These are phyloP conservation scores for Phyllosticta ampelicida DNA, from an alignment of 2,329 filamentous ascomycete genomes.

Conservation along the genomic window DNA sequence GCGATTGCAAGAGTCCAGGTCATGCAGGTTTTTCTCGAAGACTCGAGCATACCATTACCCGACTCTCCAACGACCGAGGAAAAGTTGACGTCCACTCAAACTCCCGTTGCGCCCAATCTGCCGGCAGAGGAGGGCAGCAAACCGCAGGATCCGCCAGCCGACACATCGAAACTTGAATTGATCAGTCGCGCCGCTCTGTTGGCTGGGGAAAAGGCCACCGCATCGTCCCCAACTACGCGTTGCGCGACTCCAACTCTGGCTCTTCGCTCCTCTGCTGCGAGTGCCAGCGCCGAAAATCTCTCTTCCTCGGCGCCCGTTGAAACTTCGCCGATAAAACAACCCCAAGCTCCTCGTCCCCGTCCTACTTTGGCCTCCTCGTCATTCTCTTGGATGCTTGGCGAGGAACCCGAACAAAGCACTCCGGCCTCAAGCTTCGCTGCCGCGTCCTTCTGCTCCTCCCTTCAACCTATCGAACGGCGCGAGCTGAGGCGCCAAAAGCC, in stretches of 20 bases:
- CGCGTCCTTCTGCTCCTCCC: constrained; percentile 9
- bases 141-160: constrained; percentile 15
- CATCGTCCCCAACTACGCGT: constrained; percentile 4
- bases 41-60: constrained; percentile 34
- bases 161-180: background rate
- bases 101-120: background rate
- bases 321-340: constrained; percentile 5
- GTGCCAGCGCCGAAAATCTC: background rate
- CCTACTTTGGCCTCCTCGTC: constrained; percentile 62
- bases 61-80: constrained; percentile 24
- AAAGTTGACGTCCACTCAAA: background rate
- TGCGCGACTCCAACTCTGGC: constrained; percentile 4
- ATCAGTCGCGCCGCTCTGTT: constrained; percentile 12
- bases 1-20: constrained; percentile 42
- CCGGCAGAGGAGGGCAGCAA: background rate
- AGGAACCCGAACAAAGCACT: constrained; percentile 16
- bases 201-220: constrained; percentile 8
- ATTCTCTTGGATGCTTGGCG: constrained; percentile 64
- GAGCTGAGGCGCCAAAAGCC: constrained; percentile 7
- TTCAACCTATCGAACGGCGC: constrained; percentile 5
- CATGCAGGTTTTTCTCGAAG: constrained; percentile 40
- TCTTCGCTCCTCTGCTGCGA: background rate
- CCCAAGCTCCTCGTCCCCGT: constrained; percentile 37
- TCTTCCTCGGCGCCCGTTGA: background rate
- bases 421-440: constrained; percentile 19